Conservation (phyloP, 768 basidiomycete species). For the Mycena belliarum region DNA sequence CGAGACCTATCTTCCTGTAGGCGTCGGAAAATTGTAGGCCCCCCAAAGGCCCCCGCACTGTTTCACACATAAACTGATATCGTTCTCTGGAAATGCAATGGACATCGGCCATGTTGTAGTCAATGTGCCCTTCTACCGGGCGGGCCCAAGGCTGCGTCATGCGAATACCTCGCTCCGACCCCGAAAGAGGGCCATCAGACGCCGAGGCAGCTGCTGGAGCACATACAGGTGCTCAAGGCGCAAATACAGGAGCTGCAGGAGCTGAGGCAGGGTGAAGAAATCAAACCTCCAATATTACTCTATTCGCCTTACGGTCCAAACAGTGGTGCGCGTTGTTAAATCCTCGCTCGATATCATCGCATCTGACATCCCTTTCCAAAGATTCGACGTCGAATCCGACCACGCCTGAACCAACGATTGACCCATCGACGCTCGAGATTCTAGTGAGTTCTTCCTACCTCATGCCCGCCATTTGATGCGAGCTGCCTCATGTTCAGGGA, state of each 20-base stretch:
- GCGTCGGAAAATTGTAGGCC: neutral
- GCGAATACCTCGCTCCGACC: neutral
- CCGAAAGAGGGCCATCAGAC: neutral
- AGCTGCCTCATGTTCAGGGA: neutral
- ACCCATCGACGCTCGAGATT: neutral
- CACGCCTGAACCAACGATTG: neutral
- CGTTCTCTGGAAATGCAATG: neutral
- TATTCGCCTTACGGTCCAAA: neutral
- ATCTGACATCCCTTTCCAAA: neutral
- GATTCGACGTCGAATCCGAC: neutral
- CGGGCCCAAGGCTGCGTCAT: neutral
- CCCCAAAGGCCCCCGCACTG: neutral
- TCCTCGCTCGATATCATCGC: too few relatives aligned
- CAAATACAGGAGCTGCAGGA: neutral
- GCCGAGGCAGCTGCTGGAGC: neutral
- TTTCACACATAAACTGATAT: neutral
- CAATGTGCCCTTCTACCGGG: neutral
- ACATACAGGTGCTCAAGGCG: neutral
- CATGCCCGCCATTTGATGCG: neutral
- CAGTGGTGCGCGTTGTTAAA: neutral
- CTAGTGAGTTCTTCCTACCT: neutral
- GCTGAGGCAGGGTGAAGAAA: neutral
- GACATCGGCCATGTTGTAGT: neutral
- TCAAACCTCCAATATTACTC: neutral
- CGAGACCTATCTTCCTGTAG: neutral